These are phyloP conservation scores for Wickerhamomyces chaumierensis DNA, from an alignment of 805 yeast species.

Conservation along the genomic window DNA sequence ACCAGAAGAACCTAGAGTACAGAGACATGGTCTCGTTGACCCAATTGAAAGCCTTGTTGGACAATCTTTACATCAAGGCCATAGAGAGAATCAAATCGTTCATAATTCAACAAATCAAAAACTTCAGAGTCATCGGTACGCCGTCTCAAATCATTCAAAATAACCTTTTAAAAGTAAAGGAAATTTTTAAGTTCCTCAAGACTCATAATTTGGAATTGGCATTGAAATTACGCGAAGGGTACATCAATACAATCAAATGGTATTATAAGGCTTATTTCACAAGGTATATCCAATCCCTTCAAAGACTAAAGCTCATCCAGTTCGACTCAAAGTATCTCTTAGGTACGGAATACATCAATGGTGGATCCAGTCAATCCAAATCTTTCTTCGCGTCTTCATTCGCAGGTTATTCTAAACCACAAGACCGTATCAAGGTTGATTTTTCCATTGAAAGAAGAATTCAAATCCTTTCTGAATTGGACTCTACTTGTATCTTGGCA, in stretches of 20 bases:
- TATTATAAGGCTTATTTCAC: constrained; percentile 74
- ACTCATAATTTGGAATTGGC: constrained; percentile 53
- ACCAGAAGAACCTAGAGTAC: constrained; percentile 14
- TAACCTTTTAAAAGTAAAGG: constrained; percentile 50
- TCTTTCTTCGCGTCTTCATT: neutral
- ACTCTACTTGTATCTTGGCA: constrained; percentile 61
- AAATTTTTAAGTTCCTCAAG: constrained; percentile 45
- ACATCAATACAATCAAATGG: constrained; percentile 86
- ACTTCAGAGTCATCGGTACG: constrained; percentile 47
- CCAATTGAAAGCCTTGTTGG: constrained; percentile 24
- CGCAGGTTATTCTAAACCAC: neutral
- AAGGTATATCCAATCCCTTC: constrained; percentile 63
- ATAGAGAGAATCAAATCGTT: constrained; percentile 69
- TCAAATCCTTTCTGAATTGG: constrained; percentile 42
- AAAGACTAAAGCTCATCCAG: constrained; percentile 40
- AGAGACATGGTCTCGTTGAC: constrained; percentile 11
- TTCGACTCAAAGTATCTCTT: neutral
- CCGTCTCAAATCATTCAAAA: constrained; percentile 71
- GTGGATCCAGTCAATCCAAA: constrained; percentile 4
- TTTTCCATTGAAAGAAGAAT: constrained; percentile 34
- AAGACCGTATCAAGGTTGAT: constrained; percentile 10
- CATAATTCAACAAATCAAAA: constrained; percentile 52
- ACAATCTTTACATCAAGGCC: constrained; percentile 45
- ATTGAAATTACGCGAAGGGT: constrained; percentile 64
- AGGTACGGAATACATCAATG: neutral